Base-by-base conservation (phyloP, 768 basidiomycete species). In the Clitopilus passeckerianus region DNA sequence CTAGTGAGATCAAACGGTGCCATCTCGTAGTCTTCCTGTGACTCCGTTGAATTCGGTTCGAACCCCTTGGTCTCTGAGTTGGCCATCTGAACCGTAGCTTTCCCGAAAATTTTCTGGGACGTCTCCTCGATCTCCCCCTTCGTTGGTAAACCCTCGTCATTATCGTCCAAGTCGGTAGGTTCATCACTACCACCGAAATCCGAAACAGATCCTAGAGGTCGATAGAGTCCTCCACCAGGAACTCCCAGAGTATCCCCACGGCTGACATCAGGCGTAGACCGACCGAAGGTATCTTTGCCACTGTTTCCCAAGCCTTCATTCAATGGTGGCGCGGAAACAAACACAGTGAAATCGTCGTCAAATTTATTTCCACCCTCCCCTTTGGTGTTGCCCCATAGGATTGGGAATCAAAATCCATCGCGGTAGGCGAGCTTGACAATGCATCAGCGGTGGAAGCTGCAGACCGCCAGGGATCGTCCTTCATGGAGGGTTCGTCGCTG, bases 291-390 rank as follows among this genome's bases (percentile, higher is more conserved):
- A 37, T 58, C 63, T 61, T 71, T 58, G 65, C 72, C 66, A 63
- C 66, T 59, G 61, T 60, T 61, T 23, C 56, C 34, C 22, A 61
- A 54, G 12, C 62, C 54, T 30, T 37, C 62, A 27, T 66, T 59
- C 10, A 50, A 9, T 50, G 46, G 46, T 52, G 75, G 82, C n/a
- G 87, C 87, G 33, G 87, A 86, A 16, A 91, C 80, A 62, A 90
- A 90, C 27, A 83, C 85, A 1, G 85, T 80, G 66, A 94, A 94
- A 69, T 94, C 89, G 65, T 93, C 91, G 57, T 93, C 91, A 64
- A 93, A 84, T 2, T 77, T 77, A 55, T 69, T 65, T 20, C 67
- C 43, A n/a, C n/a, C 15, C 35, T 35, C 41, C 12, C 37, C 34
- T 53, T 34, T 60, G 33, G 60, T 37, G 59, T 58, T 12, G 53